Percentiles rank a stretch among this genome's conserved stretches.
These are phyloP conservation scores for Beta corolliflora DNA, from an alignment of 179 eudicot species.

Conservation along the genomic window DNA sequence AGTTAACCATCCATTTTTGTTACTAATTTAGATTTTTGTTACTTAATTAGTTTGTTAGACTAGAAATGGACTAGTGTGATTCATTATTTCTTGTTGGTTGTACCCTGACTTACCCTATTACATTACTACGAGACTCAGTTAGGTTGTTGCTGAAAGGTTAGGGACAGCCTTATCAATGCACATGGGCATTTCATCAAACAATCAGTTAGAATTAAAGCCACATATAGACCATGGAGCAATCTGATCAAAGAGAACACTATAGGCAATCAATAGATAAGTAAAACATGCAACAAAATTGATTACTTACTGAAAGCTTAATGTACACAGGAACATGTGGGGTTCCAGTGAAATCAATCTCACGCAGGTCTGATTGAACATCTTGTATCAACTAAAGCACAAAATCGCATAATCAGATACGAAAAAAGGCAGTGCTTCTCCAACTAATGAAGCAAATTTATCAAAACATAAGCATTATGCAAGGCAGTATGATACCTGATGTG, in stretches of 20 bases:
- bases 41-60: not conserved
- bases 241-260: not conserved
- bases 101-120: too few species aligned
- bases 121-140: too few species aligned
- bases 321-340: slow-evolving; percentile 61
- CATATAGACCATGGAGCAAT: not conserved
- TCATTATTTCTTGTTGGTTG: too few species aligned
- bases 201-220: not conserved
- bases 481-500: slow-evolving; percentile 47
- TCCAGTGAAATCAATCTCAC: slow-evolving; percentile 41
- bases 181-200: not conserved
- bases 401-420: slow-evolving; percentile 14
- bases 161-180: not conserved
- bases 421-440: not conserved
- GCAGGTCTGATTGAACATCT: slow-evolving; percentile 52
- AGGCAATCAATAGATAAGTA: slow-evolving; percentile 1
- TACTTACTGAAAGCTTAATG: slow-evolving; percentile 61
- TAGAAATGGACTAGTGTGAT: too few species aligned
- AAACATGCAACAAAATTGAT: not conserved
- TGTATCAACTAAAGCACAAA: slow-evolving; percentile 56
- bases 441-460: not conserved
- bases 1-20: too few species aligned
- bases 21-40: too few species aligned
- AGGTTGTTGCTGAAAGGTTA: too few species aligned
- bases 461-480: not conserved